A percentile compares a stretch with the other conserved stretches of the same genome.
phyloP scores from a whole-genome alignment of 106 monocot genomes.

The Dioscorea zingiberensis region DNA sequence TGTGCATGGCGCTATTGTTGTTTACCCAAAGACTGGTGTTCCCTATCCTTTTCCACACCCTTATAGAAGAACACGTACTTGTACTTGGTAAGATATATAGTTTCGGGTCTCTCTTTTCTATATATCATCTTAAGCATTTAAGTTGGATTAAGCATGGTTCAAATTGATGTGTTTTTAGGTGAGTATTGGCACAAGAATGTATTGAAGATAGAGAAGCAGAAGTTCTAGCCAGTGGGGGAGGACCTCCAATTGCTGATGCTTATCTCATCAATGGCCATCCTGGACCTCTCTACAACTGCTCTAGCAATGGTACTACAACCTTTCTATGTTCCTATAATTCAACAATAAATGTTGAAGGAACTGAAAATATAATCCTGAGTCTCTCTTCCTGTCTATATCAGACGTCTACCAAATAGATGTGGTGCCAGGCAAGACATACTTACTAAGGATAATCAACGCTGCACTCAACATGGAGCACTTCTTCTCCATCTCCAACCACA shows the following conservation, averaged over 20 bases:
- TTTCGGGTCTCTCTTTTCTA: background rate
- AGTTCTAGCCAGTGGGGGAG: constrained; percentile 19
- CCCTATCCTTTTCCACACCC: constrained; percentile 38
- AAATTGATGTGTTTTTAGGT: constrained; percentile 5
- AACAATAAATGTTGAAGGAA: no score
- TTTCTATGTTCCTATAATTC: no score
- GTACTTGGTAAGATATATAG: constrained; percentile 8
- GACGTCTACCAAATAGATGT: constrained; percentile 25
- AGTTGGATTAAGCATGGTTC: background rate
- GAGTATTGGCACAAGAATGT: constrained; percentile 18
- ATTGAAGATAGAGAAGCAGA: constrained; percentile 18
- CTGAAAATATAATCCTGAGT: background rate
- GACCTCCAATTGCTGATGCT: constrained; percentile 15
- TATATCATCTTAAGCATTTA: background rate
- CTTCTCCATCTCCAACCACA: constrained; percentile 35
- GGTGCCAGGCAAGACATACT: constrained; percentile 28
- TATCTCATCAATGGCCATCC: constrained; percentile 30
- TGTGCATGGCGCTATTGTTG: constrained; percentile 30
- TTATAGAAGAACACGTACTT: constrained; percentile 27
- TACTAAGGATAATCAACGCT: constrained; percentile 31
- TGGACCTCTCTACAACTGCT: constrained; percentile 31
- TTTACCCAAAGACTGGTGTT: constrained; percentile 38
- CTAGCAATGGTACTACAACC: constrained; percentile 19
- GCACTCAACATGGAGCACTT: constrained; percentile 35
- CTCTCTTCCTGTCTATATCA: background rate